Evolutionary conservation across 163 green algal genomes (phyloP), one percentile per base, ranked within the genome.

Genomic region (Prototheca cutis): DNA sequence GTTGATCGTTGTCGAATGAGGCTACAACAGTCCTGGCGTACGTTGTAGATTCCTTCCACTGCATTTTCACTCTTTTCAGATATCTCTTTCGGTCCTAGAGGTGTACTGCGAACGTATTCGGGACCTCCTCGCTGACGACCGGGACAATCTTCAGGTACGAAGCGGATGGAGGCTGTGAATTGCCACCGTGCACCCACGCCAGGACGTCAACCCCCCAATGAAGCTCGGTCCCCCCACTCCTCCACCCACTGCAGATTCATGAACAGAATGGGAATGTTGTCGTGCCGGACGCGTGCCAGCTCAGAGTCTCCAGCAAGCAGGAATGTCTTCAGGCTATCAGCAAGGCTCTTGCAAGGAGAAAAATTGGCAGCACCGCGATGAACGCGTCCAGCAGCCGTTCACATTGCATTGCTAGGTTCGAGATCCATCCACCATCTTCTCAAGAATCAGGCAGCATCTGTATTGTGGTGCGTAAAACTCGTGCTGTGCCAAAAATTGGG

Each of bases 51-150:
- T n/a, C n/a, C n/a, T n/a, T n/a, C n/a, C n/a, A n/a, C n/a, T n/a
- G n/a, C n/a, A n/a, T n/a, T n/a, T n/a, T n/a, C n/a, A n/a, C n/a
- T n/a, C n/a, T n/a, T n/a, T n/a, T n/a, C 63, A 81, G 71, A 70
- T 88, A 30, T 67, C 65, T 2, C 55, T 84, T 7, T 81, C 71
- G 4, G 76, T 82, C 25, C 74, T 90, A 2, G 87, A 95, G 69
- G 90, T 93, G 25, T 95, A 95, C 74, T 88, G 80, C 55, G 87
- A 95, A 61, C 62, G 74, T 5, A 81, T 95, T 39, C 62, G 73
- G 21, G 85, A 94, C 66, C 73, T 95, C 52, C 71, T 93, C 49
- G 61, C 79, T 15, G 55, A 63, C 2, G 42, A 27, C 23, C 73
- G 53, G 7, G 80, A 85, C 47, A 84, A 85, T 66, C 72, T 87